Evolutionary conservation across 1,284 basidiomycete genomes (phyloP).

Genomic region (Taiwanofungus camphoratus): DNA sequence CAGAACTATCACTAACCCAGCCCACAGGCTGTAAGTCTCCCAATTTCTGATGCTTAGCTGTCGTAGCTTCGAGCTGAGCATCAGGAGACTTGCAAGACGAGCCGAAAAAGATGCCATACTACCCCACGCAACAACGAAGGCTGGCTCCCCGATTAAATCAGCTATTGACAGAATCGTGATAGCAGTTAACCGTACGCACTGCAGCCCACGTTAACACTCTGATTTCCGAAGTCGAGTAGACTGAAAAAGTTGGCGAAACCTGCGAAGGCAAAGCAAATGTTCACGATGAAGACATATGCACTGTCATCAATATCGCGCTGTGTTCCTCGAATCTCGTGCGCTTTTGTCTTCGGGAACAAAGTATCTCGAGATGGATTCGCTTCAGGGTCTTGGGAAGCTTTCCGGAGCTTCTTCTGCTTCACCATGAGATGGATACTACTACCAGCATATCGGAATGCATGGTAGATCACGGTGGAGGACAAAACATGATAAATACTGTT

Average conservation of each 20-base stretch:
- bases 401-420: background rate
- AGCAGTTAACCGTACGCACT: conserved; percentile 27
- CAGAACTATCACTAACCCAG: conserved; percentile 31
- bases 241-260: conserved; percentile 39
- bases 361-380: conserved; percentile 7
- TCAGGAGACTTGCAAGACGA: conserved; percentile 38
- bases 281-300: conserved; percentile 36
- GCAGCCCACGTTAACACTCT: conserved; percentile 30
- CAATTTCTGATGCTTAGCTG: conserved; percentile 26
- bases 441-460: conserved; percentile 8
- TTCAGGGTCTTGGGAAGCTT: conserved; percentile 7
- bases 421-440: conserved; percentile 13
- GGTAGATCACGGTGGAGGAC: conserved; percentile 3
- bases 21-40: conserved; percentile 33
- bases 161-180: background rate
- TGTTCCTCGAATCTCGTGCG: background rate
- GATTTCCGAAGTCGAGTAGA: conserved; percentile 30
- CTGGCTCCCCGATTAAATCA: conserved; percentile 24
- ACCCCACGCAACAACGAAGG: conserved; percentile 45
- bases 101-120: conserved; percentile 39
- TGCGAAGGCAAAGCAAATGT: conserved; percentile 39
- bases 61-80: conserved; percentile 38
- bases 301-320: conserved; percentile 14
- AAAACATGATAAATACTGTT: conserved; percentile 31
- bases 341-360: background rate